A percentile compares a stretch with the other conserved stretches of the same genome.
These are phyloP conservation scores for Wickerhamomyces bisporus DNA, from an alignment of 805 yeast species.

Conservation along the genomic window DNA sequence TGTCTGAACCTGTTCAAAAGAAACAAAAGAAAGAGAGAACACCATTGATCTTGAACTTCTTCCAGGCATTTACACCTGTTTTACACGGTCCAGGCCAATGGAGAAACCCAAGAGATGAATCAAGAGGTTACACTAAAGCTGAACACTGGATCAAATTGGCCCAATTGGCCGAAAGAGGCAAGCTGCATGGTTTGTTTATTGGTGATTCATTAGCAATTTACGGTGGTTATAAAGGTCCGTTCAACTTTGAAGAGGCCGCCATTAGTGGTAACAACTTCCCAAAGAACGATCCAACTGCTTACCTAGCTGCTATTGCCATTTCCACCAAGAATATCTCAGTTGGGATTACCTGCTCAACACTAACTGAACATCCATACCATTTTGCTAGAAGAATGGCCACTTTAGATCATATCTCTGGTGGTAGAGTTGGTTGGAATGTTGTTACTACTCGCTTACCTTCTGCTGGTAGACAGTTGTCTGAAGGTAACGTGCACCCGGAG, in stretches of 20 bases:
- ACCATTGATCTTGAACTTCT: conserved; percentile 1
- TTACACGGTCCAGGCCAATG: background rate
- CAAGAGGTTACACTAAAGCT: background rate
- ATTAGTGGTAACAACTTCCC: background rate
- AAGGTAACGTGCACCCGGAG: background rate
- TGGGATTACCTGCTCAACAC: background rate
- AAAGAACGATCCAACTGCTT: conserved; percentile 2
- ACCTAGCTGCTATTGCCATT: conserved; percentile 1
- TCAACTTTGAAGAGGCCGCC: conserved; percentile 1
- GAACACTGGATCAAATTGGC: background rate
- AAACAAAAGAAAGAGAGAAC: conserved; percentile 1
- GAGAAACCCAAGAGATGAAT: conserved; percentile 1
- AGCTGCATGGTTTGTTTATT: background rate
- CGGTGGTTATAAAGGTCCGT: conserved; percentile 2
- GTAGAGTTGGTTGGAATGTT: conserved; percentile 1
- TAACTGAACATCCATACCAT: conserved; percentile 1
- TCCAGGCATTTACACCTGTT: background rate
- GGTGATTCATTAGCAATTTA: conserved; percentile 2
- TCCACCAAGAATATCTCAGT: conserved; percentile 1
- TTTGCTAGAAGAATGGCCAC: conserved; percentile 2
- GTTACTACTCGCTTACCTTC: background rate
- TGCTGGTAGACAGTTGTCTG: conserved; percentile 2
- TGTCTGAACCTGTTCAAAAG: background rate
- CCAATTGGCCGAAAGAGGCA: conserved; percentile 1
- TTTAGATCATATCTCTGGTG: conserved; percentile 1